Conservation (phyloP, 225 moss, liverwort and hornwort genomes). For the Ulota crispa region DNA sequence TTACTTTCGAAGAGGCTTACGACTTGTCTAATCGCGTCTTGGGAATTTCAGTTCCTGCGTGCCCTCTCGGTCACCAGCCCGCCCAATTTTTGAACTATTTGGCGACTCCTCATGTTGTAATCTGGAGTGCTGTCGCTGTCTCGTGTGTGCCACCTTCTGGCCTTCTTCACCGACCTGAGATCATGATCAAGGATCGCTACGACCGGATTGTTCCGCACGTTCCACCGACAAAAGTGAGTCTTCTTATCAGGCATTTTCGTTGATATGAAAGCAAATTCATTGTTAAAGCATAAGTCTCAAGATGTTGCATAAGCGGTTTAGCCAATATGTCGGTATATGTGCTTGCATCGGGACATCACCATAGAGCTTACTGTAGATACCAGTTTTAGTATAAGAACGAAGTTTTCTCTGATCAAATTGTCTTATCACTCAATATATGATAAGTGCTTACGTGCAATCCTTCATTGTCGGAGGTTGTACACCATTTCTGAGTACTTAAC, state of each 20-base stretch:
- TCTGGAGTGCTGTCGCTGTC: constrained; percentile 66
- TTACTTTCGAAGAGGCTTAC: constrained; percentile 66
- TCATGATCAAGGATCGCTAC: constrained; percentile 59
- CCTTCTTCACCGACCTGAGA: constrained; percentile 48
- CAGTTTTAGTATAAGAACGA: not conserved
- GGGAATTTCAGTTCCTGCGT: constrained; percentile 49
- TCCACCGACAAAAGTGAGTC: constrained; percentile 44
- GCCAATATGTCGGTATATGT: not conserved
- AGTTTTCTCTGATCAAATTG: not conserved
- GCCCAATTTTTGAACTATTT: constrained; percentile 60
- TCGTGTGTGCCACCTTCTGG: constrained; percentile 54
- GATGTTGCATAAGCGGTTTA: not conserved
- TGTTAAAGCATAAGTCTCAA: not conserved
- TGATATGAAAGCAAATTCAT: not conserved
- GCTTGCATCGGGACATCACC: not conserved
- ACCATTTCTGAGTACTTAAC: not conserved
- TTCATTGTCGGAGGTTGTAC: not conserved
- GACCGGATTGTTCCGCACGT: constrained; percentile 43
- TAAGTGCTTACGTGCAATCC: not conserved
- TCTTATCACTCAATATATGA: not conserved
- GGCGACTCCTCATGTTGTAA: constrained; percentile 64
- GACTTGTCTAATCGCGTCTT: constrained; percentile 60
- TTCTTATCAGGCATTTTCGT: not conserved
- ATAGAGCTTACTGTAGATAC: not conserved
- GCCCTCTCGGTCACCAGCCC: constrained; percentile 44